Evolutionary conservation across 345 rosid genomes (phyloP), one percentile per base, ranked within the genome.

Genomic region (Eucalyptus rudis): DNA sequence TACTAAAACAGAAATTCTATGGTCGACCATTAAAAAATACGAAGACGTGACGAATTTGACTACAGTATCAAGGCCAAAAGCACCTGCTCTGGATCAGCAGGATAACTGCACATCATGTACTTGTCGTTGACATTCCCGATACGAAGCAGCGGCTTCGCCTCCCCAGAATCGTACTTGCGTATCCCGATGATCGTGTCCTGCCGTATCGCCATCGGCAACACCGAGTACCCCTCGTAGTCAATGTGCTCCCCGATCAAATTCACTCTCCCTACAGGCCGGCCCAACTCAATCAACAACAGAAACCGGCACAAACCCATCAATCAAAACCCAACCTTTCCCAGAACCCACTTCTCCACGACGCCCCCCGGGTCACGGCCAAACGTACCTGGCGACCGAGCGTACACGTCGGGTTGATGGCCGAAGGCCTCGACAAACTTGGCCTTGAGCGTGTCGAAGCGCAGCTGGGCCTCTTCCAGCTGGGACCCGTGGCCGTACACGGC

Each of bases 221-320:
- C 99, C 2, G 99, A 98, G 91, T 98, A 98, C 25, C 99, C 99
- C 90, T 98, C 99, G 90, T 98, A 98, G 85, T 98, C 99, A 87
- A 98, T 96, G 90, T 98, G 99, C 87, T 97, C 99, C 88, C 99
- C 99, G 6, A 98, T 98, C 96, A 98, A 91, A 92, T 97, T 98
- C 92, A 98, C 99, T 93, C 99, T 94, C 89, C 99, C 99, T 98
- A 90, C 80, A 40, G 20, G 54, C 58, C 1, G 58, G 58, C 25
- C 58, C 89, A 49, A 81, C 36, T 44, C 64, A 52, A 89, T 83
- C 80, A 87, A 4, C 81, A 24, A 47, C 85, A 27, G 25, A 49
- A 25, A 49, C 24, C 24, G 43, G 10, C 43, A 50, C 36, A 49
- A 20, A 86, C 44, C 87, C 87, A 86, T 24, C 87, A 19, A 36